Percentiles rank a stretch among this genome's conserved stretches.
phyloP scores from a whole-genome alignment of 441 rosid genomes.

The Gossypium davidsonii region DNA sequence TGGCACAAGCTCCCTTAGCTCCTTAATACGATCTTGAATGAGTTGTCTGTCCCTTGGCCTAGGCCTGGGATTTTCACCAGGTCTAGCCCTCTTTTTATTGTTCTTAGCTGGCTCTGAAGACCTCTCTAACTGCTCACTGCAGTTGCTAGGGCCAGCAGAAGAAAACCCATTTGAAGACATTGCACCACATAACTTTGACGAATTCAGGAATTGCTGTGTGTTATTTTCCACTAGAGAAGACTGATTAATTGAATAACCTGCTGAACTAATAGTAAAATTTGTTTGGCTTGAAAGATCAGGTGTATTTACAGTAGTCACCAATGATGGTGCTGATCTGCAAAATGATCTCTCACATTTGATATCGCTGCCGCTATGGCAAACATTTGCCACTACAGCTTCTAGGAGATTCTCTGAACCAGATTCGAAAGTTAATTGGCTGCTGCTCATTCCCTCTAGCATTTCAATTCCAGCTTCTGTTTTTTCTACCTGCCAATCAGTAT shows the following conservation, averaged over 20 bases:
- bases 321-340: constrained; percentile 49
- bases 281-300: constrained; percentile 45
- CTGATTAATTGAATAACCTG: constrained; percentile 44
- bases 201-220: constrained; percentile 33
- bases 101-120: constrained; percentile 55
- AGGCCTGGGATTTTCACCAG: constrained; percentile 83
- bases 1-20: constrained; percentile 90
- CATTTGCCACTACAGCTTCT: constrained; percentile 80
- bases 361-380: constrained; percentile 47
- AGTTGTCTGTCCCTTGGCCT: constrained; percentile 95
- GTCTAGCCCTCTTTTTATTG: constrained; percentile 62
- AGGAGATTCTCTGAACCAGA: constrained; percentile 67
- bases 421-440: constrained; percentile 54
- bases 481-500: constrained; percentile 39
- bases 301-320: constrained; percentile 41
- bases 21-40: constrained; percentile 95
- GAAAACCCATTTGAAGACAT: constrained; percentile 66
- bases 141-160: constrained; percentile 62
- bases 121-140: constrained; percentile 57
- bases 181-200: constrained; percentile 58
- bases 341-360: constrained; percentile 45
- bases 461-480: constrained; percentile 42
- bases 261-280: constrained; percentile 34
- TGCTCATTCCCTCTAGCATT: constrained; percentile 45
- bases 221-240: constrained; percentile 38